Evolutionary conservation across 2,329 filamentous ascomycete species (phyloP), one percentile per base, ranked within the genome.

Genomic region (Pyrenochaeta sp.): DNA sequence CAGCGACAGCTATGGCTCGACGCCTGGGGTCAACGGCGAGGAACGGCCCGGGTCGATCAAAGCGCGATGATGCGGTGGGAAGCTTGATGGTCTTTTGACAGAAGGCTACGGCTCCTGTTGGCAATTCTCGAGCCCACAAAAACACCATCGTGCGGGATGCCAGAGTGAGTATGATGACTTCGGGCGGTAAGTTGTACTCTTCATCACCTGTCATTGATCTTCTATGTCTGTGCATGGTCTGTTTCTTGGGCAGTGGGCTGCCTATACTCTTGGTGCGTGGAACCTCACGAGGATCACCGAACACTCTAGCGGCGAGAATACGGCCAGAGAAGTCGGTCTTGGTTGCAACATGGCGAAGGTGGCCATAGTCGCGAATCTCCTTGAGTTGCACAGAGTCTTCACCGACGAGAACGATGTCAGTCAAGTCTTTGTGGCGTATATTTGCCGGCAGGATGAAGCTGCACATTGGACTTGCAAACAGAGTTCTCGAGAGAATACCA

Each of bases 371-470:
- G 4, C 82, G 81, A 2, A 95, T 83, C 72, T 96, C 90, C 64
- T 88, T 90, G 59, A 98, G 86, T 62, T 94, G 89, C 39, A 99
- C 84, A 64, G 87, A 91, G 58, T 90, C 85, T 61, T 96, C 90
- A 48, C 92, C 91, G 51, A 99, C 83, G 65, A 97, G 92, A 32
- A 93, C 88, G 59, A 97, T 86, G 77, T 98, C 93, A 63, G 95
- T 92, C 55, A 87, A 81, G 37, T 82, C 76, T 45, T 82, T 81
- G 49, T 87, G 87, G 52, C 93, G 85, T 54, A 98, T 80, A 54
- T 88, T 86, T n/a, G 88, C 91, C 11, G 92, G 90, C 12, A 97
- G 79, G 37, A 97, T 89, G 80, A 85, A 90, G 68, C 89, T 88
- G 50, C 89, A 83, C 31, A 90, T 80, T 1, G 93, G 90, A 58